Conservation (phyloP, 176 grass and related monocot genomes). For the Saccharum officinarum region DNA sequence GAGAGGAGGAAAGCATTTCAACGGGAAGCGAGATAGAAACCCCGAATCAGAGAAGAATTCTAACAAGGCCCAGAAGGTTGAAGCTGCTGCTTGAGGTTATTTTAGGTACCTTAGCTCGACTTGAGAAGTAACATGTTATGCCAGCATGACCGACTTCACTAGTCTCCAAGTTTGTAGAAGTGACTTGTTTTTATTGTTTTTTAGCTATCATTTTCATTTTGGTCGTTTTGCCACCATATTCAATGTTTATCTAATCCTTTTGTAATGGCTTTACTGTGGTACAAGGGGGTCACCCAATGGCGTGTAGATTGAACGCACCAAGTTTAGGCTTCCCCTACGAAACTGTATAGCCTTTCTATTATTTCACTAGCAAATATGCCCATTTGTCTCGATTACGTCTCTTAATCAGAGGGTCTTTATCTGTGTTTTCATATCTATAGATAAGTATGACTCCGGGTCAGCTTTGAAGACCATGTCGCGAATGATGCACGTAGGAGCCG, state of each 20-base stretch:
- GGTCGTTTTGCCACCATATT: background rate
- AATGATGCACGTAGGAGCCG: too few species aligned
- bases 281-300: too few species aligned
- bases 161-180: background rate
- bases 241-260: background rate
- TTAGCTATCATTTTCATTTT: background rate
- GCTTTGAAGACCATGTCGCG: too few species aligned
- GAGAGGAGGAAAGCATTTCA: slow-evolving; percentile 49
- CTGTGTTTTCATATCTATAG: too few species aligned
- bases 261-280: too few species aligned
- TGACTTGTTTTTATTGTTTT: background rate
- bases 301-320: too few species aligned
- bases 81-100: slow-evolving; percentile 34
- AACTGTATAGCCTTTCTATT: too few species aligned
- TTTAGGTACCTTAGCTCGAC: background rate
- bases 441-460: too few species aligned
- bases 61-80: slow-evolving; percentile 47
- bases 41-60: background rate
- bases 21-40: slow-evolving; percentile 42
- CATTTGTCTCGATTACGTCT: too few species aligned
- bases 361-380: too few species aligned
- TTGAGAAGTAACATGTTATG: slow-evolving; percentile 11
- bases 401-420: too few species aligned
- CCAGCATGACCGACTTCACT: background rate
- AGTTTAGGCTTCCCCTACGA: too few species aligned